These are phyloP conservation scores for Raphanus hybrid DNA, from an alignment of 441 rosid species.

Conservation along the genomic window DNA sequence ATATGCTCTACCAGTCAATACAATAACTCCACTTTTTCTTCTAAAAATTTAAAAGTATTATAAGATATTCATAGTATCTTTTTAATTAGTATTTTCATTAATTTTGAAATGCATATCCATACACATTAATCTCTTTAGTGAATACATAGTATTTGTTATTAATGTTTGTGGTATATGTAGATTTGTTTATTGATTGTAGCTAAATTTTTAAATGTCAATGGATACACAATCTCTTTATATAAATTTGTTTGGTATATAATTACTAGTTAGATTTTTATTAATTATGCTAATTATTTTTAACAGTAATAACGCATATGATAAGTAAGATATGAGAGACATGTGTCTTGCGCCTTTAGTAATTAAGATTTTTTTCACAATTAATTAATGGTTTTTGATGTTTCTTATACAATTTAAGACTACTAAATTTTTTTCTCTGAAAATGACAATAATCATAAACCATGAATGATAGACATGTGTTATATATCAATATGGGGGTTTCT, in stretches of 20 bases:
- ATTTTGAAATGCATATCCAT: background rate
- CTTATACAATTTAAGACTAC: background rate
- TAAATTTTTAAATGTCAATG: too few relatives aligned
- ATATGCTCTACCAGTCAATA: conserved; percentile 25
- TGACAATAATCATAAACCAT: too few relatives aligned
- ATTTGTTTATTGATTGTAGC: too few relatives aligned
- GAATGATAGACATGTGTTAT: too few relatives aligned
- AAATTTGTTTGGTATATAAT: background rate
- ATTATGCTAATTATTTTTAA: background rate
- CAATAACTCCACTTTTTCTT: background rate
- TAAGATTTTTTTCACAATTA: background rate
- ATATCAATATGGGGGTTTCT: too few relatives aligned
- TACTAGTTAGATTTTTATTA: background rate
- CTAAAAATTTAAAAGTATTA: too few relatives aligned
- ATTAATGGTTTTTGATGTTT: background rate
- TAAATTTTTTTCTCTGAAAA: background rate
- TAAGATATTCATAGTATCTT: background rate
- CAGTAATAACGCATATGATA: background rate
- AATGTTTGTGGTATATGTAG: background rate
- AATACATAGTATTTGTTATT: background rate
- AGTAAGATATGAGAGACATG: too few relatives aligned
- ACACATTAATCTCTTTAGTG: background rate
- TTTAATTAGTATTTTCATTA: background rate
- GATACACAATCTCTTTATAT: background rate
- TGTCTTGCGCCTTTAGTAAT: background rate